Evolutionary conservation across 768 basidiomycete genomes (phyloP).

Genomic region (Boletus edulis): DNA sequence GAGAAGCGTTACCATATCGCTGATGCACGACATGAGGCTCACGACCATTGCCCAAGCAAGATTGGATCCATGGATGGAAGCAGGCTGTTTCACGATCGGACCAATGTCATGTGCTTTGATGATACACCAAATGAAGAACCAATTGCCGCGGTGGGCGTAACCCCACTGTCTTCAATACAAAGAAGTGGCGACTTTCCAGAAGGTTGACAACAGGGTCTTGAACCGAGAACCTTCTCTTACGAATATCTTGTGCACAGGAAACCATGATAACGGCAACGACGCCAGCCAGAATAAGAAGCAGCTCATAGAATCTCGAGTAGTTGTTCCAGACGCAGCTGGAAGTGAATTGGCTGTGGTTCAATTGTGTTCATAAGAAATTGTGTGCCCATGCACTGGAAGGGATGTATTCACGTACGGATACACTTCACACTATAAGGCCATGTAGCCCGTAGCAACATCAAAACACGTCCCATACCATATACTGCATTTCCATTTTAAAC

Average conservation of each 20-base stretch:
- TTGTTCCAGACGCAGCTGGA: conserved; percentile 72
- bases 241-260: conserved; percentile 79
- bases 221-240: conserved; percentile 23
- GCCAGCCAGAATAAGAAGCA: conserved; percentile 89
- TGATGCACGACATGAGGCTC: conserved; percentile 74
- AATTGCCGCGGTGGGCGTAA: conserved; percentile 68
- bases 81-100: conserved; percentile 65
- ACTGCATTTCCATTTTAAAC: conserved; percentile 32
- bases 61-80: conserved; percentile 60
- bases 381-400: not conserved
- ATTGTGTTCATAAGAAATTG: conserved; percentile 4
- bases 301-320: conserved; percentile 70
- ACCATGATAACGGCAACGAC: conserved; percentile 77
- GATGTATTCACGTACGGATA: conserved; percentile 47
- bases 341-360: conserved; percentile 57
- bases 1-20: conserved; percentile 74
- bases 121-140: conserved; percentile 78
- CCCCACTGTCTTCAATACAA: conserved; percentile 69
- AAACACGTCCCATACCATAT: conserved; percentile 73
- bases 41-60: conserved; percentile 76
- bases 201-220: conserved; percentile 3
- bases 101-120: conserved; percentile 76
- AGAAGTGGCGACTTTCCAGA: conserved; percentile 62
- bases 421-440: conserved; percentile 65
- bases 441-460: conserved; percentile 72